Conservation (phyloP, 2,329 filamentous ascomycete genomes). For the Cladophialophora immunda region DNA sequence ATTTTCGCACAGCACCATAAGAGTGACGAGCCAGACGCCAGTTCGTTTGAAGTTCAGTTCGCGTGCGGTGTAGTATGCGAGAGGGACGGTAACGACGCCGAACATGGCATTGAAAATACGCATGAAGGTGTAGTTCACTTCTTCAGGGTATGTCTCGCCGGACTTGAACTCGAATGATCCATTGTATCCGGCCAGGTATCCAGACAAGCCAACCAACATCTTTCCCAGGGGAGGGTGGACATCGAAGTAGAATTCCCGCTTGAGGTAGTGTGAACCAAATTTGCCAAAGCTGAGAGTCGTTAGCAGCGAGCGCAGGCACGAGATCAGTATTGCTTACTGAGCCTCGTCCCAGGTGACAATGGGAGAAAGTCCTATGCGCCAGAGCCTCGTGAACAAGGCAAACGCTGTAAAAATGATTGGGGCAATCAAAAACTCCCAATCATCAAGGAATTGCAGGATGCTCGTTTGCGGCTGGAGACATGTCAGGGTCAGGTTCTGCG, state of each 20-base stretch:
- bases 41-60: slow-evolving; percentile 87
- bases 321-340: slow-evolving; percentile 63
- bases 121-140: slow-evolving; percentile 98
- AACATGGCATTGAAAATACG: slow-evolving; percentile 96
- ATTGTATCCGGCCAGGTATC: slow-evolving; percentile 97
- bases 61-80: slow-evolving; percentile 94
- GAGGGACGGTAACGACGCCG: slow-evolving; percentile 87
- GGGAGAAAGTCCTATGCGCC: slow-evolving; percentile 72
- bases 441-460: slow-evolving; percentile 56
- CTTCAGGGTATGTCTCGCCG: slow-evolving; percentile 90
- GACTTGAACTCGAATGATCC: slow-evolving; percentile 99
- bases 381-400: slow-evolving; percentile 72
- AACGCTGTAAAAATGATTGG: slow-evolving; percentile 69
- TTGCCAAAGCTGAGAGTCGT: slow-evolving; percentile 64
- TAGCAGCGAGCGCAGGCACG: slow-evolving; percentile 6
- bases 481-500: background rate
- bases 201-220: slow-evolving; percentile 96
- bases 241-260: slow-evolving; percentile 99
- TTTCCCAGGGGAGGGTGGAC: slow-evolving; percentile 96
- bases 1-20: slow-evolving; percentile 99
- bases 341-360: slow-evolving; percentile 82
- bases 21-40: slow-evolving; percentile 90
- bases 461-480: slow-evolving; percentile 44
- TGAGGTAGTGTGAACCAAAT: slow-evolving; percentile 98
- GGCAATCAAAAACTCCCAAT: slow-evolving; percentile 70